Conservation (phyloP, 139 green algal species). For the Chlorella sorokiniana region DNA sequence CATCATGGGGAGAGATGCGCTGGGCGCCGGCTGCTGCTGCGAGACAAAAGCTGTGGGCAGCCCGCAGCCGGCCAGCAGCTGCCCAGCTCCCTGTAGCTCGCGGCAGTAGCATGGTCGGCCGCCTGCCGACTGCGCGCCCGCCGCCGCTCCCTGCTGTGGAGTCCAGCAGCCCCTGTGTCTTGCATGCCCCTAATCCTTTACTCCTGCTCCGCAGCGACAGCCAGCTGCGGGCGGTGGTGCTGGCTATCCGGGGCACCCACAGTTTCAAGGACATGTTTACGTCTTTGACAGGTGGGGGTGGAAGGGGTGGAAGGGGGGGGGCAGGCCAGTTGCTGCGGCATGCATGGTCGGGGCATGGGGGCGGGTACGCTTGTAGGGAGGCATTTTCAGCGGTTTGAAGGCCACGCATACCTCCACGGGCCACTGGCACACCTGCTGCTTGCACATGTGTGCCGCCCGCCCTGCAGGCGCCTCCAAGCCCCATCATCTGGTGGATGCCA, state of each 20-base stretch:
- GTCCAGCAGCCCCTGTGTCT: neutral
- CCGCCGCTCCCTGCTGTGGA: too few relatives aligned
- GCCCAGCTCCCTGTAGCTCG: too few relatives aligned
- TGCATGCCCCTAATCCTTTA: neutral
- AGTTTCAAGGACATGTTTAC: constrained; percentile 85
- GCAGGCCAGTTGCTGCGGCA: too few relatives aligned
- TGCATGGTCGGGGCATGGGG: neutral
- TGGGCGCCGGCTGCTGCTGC: too few relatives aligned
- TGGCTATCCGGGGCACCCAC: constrained; percentile 85
- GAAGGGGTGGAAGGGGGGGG: too few relatives aligned
- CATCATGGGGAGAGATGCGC: too few relatives aligned
- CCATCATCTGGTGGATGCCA: constrained; percentile 75
- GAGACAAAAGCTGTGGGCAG: neutral
- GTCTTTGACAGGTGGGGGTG: constrained; percentile 63
- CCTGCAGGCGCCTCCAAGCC: constrained; percentile 73
- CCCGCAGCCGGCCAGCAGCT: neutral
- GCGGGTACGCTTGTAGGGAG: neutral
- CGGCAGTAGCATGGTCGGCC: too few relatives aligned
- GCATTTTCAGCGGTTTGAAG: neutral
- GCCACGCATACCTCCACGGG: neutral
- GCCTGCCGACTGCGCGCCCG: too few relatives aligned
- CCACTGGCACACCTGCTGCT: too few relatives aligned
- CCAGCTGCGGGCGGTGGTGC: constrained; percentile 58
- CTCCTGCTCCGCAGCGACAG: constrained; percentile 69
- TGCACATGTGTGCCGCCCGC: neutral